These are phyloP conservation scores for Arthrobotrys pseudoclavata DNA, from an alignment of 2,329 filamentous ascomycete species.

Conservation along the genomic window DNA sequence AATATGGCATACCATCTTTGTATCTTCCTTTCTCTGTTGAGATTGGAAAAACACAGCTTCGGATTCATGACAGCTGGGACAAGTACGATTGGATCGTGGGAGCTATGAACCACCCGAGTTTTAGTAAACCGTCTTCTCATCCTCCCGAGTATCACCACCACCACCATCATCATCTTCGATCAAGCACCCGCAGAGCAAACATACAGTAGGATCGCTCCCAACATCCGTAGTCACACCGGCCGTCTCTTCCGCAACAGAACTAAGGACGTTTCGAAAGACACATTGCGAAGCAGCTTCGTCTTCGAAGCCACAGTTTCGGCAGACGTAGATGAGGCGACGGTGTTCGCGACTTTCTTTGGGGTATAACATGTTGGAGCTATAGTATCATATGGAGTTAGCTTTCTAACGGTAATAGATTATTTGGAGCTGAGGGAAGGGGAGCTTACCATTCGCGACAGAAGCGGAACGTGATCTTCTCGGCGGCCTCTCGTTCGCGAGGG, in stretches of 20 bases:
- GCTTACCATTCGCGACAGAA: slow-evolving; percentile 95
- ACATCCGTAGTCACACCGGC: slow-evolving; percentile 98
- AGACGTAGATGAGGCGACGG: slow-evolving; percentile 91
- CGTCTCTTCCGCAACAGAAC: slow-evolving; percentile 91
- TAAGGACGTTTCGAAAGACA: slow-evolving; percentile 94
- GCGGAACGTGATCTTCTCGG: slow-evolving; percentile 90
- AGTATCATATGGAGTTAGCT: slow-evolving; percentile 34
- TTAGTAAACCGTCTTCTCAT: neutral
- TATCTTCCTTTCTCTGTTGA: slow-evolving; percentile 95
- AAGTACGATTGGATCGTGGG: slow-evolving; percentile 86
- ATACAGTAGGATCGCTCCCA: slow-evolving; percentile 97
- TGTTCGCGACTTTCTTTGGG: slow-evolving; percentile 90
- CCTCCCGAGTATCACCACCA: neutral
- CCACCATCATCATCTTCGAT: neutral
- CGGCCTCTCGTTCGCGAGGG: slow-evolving; percentile 57
- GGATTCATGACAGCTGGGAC: slow-evolving; percentile 84
- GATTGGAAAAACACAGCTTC: slow-evolving; percentile 99
- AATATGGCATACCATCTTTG: slow-evolving; percentile 82
- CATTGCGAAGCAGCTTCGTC: slow-evolving; percentile 89
- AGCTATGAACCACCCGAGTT: slow-evolving; percentile 73
- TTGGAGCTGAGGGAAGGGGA: neutral
- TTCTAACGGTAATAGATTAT: neutral
- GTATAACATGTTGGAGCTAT: slow-evolving; percentile 93
- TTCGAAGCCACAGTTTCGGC: slow-evolving; percentile 92
- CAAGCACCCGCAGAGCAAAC: slow-evolving; percentile 68